Base-by-base conservation (phyloP, 192 early-diverging fungal genomes). In the Entomortierella beljakovae region DNA sequence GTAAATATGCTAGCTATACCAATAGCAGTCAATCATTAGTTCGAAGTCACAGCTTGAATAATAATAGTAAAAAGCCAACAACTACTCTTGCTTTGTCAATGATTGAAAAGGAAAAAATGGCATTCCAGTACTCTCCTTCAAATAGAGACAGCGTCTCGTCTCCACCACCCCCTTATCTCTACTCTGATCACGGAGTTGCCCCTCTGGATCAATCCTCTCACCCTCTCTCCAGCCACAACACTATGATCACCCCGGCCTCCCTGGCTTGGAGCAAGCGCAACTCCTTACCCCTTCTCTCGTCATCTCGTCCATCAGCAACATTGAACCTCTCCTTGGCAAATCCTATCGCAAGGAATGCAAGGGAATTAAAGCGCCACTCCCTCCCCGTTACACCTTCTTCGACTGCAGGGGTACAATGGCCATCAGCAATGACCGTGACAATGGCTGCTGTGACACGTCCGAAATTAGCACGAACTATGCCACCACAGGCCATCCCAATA, bases 81-180 rank as follows among this genome's bases (percentile, higher is more conserved):
- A 74, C 64, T 6, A 66, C 35, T 1, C 38, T 46, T 48, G 64
- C 71, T 16, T 50, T 66, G 10, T 74, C 71, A 16, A 61, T 74
- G 64, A 67, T 74, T 16, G 64, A 74, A 57, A 51, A 74, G 15
- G 64, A 74, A 48, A 74, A 74, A 38, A 22, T 28, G 37, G 50
- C 48, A n/a, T 51, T 55, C 34, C 34, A 61, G 20, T 58, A 53
- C 46, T 6, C 56, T 3, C 53, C 42, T n/a, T 60, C 63, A 4
- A 56, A 40, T 31, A 57, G 71, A 18, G 50, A 56, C 25, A 66
- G 64, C 40, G 37, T 57, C 0, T 65, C 71, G 22, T 51, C 64
- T 49, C 71, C 71, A 55, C 71, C 71, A 48, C 71, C 71, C 33
- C 71, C 71, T 66, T 74, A 74, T 61, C 57, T 65, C 57, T 48